These are phyloP conservation scores for Macrocybe gigantea DNA, from an alignment of 768 basidiomycete genomes.

Conservation along the genomic window DNA sequence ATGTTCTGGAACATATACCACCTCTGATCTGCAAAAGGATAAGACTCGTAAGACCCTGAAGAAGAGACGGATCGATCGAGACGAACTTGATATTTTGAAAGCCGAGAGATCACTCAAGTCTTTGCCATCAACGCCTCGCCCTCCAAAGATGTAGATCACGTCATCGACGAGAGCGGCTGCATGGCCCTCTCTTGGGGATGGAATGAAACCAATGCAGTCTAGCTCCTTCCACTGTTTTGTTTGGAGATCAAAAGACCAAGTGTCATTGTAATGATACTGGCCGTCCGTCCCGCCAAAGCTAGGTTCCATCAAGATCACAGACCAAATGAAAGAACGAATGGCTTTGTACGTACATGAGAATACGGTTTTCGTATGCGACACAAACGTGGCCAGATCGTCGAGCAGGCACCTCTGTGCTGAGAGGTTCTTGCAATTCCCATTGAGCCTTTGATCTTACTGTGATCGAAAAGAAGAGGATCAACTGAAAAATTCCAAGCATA, in stretches of 20 bases:
- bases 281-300: conserved; percentile 99
- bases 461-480: conserved; percentile 1
- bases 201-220: conserved; percentile 94
- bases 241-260: conserved; percentile 87
- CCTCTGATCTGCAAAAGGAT: conserved; percentile 63
- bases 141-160: conserved; percentile 97
- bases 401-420: conserved; percentile 59
- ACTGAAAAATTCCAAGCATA: conserved; percentile 1
- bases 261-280: conserved; percentile 98
- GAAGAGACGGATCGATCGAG: conserved; percentile 1
- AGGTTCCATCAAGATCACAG: conserved; percentile 1
- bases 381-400: conserved; percentile 90
- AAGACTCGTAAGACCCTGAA: conserved; percentile 7
- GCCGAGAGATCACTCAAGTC: conserved; percentile 93
- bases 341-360: conserved; percentile 63
- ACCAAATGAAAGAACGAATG: conserved; percentile 9
- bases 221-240: conserved; percentile 86
- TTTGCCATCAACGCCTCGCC: conserved; percentile 94
- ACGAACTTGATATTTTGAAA: conserved; percentile 95
- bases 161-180: conserved; percentile 95
- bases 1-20: conserved; percentile 99
- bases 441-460: conserved; percentile 76
- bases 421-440: conserved; percentile 79
- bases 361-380: conserved; percentile 74
- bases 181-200: conserved; percentile 92